Evolutionary conservation across 495 filamentous ascomycete genomes (phyloP).

Genomic region (Bacidia rubella): DNA sequence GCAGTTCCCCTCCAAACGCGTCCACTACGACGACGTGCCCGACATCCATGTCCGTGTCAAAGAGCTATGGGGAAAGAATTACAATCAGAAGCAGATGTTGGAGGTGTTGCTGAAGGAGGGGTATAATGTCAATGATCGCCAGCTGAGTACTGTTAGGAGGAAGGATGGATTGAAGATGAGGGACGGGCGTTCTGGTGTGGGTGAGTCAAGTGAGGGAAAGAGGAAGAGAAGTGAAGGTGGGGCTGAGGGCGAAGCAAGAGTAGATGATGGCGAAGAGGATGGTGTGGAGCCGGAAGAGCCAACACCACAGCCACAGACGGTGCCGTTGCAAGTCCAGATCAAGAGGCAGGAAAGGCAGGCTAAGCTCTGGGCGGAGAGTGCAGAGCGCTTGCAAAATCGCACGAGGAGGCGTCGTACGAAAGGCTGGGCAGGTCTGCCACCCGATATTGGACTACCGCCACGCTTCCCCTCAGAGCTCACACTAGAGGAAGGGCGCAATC

Average conservation of each 20-base stretch:
- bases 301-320: slow-evolving; percentile 12
- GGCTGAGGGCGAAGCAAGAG: slow-evolving; percentile 30
- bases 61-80: slow-evolving; percentile 65
- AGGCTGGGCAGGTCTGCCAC: slow-evolving; percentile 56
- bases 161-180: slow-evolving; percentile 53
- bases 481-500: slow-evolving; percentile 62
- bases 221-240: slow-evolving; percentile 27
- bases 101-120: slow-evolving; percentile 54
- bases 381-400: slow-evolving; percentile 46
- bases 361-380: slow-evolving; percentile 47
- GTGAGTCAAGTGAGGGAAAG: slow-evolving; percentile 14
- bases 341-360: slow-evolving; percentile 44
- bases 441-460: slow-evolving; percentile 61
- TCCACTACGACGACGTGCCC: slow-evolving; percentile 52
- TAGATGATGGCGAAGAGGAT: slow-evolving; percentile 28
- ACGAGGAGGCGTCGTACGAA: slow-evolving; percentile 62
- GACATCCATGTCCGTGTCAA: slow-evolving; percentile 51
- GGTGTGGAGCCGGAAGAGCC: slow-evolving; percentile 19
- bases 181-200: slow-evolving; percentile 19
- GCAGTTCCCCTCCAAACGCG: slow-evolving; percentile 63
- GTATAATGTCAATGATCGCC: slow-evolving; percentile 53
- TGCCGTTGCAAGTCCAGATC: slow-evolving; percentile 21
- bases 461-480: slow-evolving; percentile 74
- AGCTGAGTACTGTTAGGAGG: slow-evolving; percentile 50
- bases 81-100: slow-evolving; percentile 58